These are phyloP conservation scores for Tuber melanosporum DNA, from an alignment of 495 filamentous ascomycete species.

Conservation along the genomic window DNA sequence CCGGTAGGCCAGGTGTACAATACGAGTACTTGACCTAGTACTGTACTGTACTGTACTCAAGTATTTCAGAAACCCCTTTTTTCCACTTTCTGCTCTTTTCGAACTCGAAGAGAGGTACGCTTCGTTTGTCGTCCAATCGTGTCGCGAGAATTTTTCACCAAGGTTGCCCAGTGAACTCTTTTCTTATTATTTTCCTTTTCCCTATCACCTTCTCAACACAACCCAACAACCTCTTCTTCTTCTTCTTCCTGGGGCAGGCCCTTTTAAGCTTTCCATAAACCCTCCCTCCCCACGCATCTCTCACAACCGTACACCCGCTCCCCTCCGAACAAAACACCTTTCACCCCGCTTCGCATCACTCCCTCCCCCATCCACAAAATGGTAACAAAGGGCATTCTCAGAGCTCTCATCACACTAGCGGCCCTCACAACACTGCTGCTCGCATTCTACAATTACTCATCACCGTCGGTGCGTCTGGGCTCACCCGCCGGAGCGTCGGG, in stretches of 20 bases:
- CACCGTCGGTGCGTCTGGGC: slow-evolving; percentile 13
- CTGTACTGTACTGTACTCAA: no score
- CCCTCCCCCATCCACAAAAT: slow-evolving; percentile 16
- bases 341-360: not conserved
- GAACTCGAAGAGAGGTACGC: not conserved
- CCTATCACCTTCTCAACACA: not conserved
- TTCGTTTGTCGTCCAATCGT: not conserved
- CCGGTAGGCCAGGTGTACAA: not conserved
- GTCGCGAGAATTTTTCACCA: not conserved
- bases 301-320: not conserved
- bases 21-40: no score
- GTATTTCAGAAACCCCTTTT: not conserved
- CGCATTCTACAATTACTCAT: slow-evolving; percentile 36
- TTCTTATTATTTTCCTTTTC: not conserved
- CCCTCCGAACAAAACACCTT: slow-evolving; percentile 25
- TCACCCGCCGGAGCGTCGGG: slow-evolving; percentile 8
- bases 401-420: slow-evolving; percentile 27
- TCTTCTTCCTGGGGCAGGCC: not conserved
- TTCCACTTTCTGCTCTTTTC: not conserved
- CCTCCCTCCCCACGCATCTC: not conserved
- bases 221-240: not conserved
- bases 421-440: slow-evolving; percentile 26
- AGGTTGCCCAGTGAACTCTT: not conserved
- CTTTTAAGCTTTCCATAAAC: not conserved
- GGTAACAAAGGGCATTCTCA: slow-evolving; percentile 29